Base-by-base conservation (phyloP, 1,284 basidiomycete species). In the Ustilago crameri region DNA sequence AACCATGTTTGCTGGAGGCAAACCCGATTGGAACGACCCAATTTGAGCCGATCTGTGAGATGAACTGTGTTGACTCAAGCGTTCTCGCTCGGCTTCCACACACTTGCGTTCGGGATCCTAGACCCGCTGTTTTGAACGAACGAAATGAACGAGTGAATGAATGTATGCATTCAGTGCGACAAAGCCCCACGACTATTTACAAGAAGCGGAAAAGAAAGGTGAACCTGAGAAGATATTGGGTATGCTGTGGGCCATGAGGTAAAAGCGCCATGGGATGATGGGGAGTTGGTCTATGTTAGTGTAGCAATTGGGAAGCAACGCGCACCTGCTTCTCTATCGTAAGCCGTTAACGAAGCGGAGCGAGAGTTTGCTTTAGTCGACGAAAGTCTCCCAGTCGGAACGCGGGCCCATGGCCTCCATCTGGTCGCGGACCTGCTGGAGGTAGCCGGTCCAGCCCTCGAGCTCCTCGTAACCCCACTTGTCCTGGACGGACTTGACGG, bases 391-490 rank as follows among this genome's bases (percentile, higher is more conserved):
- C 66, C 66, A 68, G 40, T 68, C 66, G 24, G 59, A 37, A 8
- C 66, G 54, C 20, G 66, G 59, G 9, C 66, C 66, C 66, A 68
- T 68, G 34, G 51, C 41, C 30, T 68, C 59, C 66, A 68, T 68
- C 48, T 63, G 45, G 40, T 63, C 66, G 4, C 66, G 46, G 9
- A 52, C 51, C 66, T 61, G 57, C 27, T 68, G 54, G 35, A 68
- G 42, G 44, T 68, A 68, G 15, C 54, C 59, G 3, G 59, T 63
- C 66, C 66, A 68, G 27, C 59, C 66, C 37, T 63, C 47, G 23
- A 51, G 51, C 34, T 52, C 27, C 2, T 18, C 32, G 24, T 46
- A 8, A 27, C 66, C 59, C 9, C 49, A 68, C 38, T 41, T 53
- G 40, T 68, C 59, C 27, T 68, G 51, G 0, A 68, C 50, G 17